Evolutionary conservation across 176 grass and related monocot species (phyloP).

Genomic region (sorghum (Sorghum bicolor)): DNA sequence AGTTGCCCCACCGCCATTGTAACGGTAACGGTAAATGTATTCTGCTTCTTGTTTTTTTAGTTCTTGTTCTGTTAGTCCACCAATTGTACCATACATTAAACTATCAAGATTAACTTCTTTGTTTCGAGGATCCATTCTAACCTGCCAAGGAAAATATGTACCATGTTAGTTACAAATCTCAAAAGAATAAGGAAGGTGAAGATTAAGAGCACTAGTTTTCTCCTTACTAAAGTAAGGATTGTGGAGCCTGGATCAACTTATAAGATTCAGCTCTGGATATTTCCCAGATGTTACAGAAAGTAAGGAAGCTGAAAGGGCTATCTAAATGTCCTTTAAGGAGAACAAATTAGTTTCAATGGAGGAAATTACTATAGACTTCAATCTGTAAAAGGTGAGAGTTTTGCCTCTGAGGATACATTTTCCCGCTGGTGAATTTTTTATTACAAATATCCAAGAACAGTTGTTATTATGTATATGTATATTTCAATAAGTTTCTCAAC

Average conservation of each 20-base stretch:
- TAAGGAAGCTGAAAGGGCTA: background rate
- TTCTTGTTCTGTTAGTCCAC: slow-evolving; percentile 84
- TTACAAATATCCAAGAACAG: background rate
- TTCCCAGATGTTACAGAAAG: slow-evolving; percentile 7
- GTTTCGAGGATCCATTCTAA: slow-evolving; percentile 98
- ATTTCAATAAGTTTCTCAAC: background rate
- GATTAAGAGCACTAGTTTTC: slow-evolving; percentile 3
- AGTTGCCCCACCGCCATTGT: slow-evolving; percentile 90
- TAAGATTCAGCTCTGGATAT: slow-evolving; percentile 5
- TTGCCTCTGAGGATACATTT: background rate
- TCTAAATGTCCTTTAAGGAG: background rate
- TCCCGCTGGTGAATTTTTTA: background rate
- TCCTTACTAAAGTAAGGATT: slow-evolving; percentile 4
- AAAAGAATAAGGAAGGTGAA: background rate
- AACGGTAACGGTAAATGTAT: slow-evolving; percentile 94
- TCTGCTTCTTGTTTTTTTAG: slow-evolving; percentile 89
- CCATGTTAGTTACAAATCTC: background rate
- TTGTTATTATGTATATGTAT: background rate
- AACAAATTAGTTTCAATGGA: slow-evolving; percentile 4
- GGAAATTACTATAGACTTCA: background rate
- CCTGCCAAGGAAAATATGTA: slow-evolving; percentile 45
- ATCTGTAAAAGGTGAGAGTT: background rate
- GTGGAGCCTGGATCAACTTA: background rate
- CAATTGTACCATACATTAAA: slow-evolving; percentile 62
- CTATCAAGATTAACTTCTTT: slow-evolving; percentile 72